Base-by-base conservation (phyloP, 2,329 filamentous ascomycete species). In the Chaetomium sp. region DNA sequence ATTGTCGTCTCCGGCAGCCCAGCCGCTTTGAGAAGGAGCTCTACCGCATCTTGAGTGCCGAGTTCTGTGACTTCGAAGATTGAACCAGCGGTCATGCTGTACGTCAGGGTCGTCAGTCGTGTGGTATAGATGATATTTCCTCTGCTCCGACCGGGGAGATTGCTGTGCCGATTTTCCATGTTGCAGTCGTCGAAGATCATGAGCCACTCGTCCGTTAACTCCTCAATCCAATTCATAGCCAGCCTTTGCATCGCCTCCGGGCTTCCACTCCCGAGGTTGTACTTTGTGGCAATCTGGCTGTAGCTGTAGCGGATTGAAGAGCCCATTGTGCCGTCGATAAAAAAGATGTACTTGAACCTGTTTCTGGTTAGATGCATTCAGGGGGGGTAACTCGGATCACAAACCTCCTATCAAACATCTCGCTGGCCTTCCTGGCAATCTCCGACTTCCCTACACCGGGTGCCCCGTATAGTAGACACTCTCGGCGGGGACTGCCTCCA, bases 81-180 rank as follows among this genome's bases (percentile, higher is more conserved):
- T 6, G 51, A 56, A 2, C 57, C 51, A 7, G 34, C 49, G 1
- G 41, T 61, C 1, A 65, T 19, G 0, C 38, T 42, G 0, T 38
- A 49, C 41, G 5, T 50, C 8, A 40, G 62, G 42, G 1, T 56
- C n/a, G 11, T 49, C 36, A 14, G 52, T 53, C 45, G 64, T 51
- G 54, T 64, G 60, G 67, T 70, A 54, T 68, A 69, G 12, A 70
- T 53, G 0, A 70, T 59, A 41, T 67, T 68, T 0, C 68, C 68
- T 0, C 51, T 62, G 7, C 57, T 49, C 1, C 62, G 54, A 0
- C 40, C 47, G 0, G 68, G 69, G 1, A 67, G 0, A 33, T 38
- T 32, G 45, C 44, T 3, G 65, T 12, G 1, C 49, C 59, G 10
- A 43, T 54, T 37, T 52, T 49, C 32, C 2, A 55, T 6, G 12